A percentile compares a stretch with the other conserved stretches of the same genome.
phyloP scores from a whole-genome alignment of 345 rosid genomes.

The Bruguiera sexangula region DNA sequence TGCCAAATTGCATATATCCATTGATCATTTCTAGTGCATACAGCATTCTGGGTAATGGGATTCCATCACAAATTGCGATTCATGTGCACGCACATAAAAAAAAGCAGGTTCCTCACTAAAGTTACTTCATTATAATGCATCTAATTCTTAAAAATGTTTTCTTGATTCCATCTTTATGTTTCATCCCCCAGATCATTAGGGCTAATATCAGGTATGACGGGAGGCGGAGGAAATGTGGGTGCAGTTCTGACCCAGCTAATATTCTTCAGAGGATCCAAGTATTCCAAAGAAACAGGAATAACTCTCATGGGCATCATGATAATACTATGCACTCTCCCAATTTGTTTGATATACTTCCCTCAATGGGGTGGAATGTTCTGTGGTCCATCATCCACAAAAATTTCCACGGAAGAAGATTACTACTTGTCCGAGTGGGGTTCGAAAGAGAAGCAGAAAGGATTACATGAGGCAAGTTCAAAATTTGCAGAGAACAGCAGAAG shows the following conservation, averaged over 20 bases:
- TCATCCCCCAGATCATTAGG: conserved; percentile 63
- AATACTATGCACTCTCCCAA: conserved; percentile 60
- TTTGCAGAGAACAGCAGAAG: conserved; percentile 67
- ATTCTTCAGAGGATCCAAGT: conserved; percentile 79
- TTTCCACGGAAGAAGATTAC: conserved; percentile 66
- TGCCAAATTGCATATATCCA: no score
- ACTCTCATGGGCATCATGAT: conserved; percentile 79
- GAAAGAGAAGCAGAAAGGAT: conserved; percentile 43
- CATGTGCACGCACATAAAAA: no score
- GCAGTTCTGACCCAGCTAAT: conserved; percentile 79
- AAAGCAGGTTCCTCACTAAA: no score
- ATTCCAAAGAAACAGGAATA: conserved; percentile 73
- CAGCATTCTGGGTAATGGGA: no score
- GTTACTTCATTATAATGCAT: background rate
- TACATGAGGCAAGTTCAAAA: conserved; percentile 58
- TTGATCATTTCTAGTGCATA: no score
- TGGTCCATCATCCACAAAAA: conserved; percentile 49
- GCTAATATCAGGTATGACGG: conserved; percentile 79
- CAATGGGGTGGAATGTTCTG: conserved; percentile 97
- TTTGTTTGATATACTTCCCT: conserved; percentile 67
- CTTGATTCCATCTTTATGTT: background rate
- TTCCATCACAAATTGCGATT: no score
- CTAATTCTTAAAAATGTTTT: background rate
- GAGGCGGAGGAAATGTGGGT: conserved; percentile 86
- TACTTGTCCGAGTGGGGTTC: conserved; percentile 70